These are phyloP conservation scores for Fonsecaea nubica DNA, from an alignment of 2,329 filamentous ascomycete species.

Conservation along the genomic window DNA sequence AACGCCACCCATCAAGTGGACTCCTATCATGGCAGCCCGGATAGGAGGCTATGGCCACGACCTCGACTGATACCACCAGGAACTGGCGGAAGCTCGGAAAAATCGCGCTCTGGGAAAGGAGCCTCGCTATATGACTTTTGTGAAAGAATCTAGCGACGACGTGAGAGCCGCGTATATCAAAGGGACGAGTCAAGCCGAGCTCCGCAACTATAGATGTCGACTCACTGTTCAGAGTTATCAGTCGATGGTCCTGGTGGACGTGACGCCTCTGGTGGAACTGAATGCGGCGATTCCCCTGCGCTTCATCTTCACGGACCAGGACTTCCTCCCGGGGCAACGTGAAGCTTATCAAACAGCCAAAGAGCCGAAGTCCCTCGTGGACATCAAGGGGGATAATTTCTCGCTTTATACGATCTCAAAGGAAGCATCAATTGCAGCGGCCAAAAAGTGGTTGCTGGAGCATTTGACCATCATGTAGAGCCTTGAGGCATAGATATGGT, in stretches of 20 bases:
- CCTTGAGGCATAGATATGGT: too few relatives aligned
- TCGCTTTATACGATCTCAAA: slow-evolving; percentile 44
- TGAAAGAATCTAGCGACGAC: slow-evolving; percentile 27
- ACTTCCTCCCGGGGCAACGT: slow-evolving; percentile 43
- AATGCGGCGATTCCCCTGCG: slow-evolving; percentile 48
- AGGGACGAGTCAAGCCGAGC: slow-evolving; percentile 23
- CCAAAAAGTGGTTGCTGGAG: slow-evolving; percentile 24
- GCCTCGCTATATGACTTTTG: slow-evolving; percentile 26
- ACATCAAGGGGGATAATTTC: slow-evolving; percentile 49
- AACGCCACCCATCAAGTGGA: slow-evolving; percentile 30
- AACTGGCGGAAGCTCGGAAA: slow-evolving; percentile 23
- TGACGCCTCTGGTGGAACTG: slow-evolving; percentile 33
- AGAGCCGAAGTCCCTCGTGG: slow-evolving; percentile 49
- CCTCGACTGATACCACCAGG: slow-evolving; percentile 21
- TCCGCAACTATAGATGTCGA: slow-evolving; percentile 25
- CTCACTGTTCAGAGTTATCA: slow-evolving; percentile 31
- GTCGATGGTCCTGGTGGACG: slow-evolving; percentile 22
- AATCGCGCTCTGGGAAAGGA: slow-evolving; percentile 24
- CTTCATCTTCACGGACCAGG: slow-evolving; percentile 45
- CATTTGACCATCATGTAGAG: slow-evolving; percentile 38
- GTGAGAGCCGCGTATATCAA: slow-evolving; percentile 22
- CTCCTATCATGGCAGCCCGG: slow-evolving; percentile 11
- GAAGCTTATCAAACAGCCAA: slow-evolving; percentile 45
- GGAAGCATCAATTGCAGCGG: slow-evolving; percentile 10
- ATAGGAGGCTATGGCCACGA: slow-evolving; percentile 29